phyloP scores from a whole-genome alignment of 306 rosid species.

The Luffa aegyptiaca region DNA sequence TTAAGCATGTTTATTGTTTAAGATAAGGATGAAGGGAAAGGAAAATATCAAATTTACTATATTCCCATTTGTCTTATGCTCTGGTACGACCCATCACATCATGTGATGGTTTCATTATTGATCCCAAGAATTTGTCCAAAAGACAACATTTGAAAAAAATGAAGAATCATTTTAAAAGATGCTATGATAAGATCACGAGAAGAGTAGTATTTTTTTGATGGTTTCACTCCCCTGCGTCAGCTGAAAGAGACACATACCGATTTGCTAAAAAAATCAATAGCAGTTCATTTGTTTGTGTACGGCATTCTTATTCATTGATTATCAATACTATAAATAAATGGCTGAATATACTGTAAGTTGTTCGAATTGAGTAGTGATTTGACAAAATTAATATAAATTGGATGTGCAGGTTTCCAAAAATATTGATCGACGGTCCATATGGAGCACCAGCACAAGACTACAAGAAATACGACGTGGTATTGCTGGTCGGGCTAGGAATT shows the following conservation, averaged over 20 bases:
- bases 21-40: neutral
- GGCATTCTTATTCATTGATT: neutral
- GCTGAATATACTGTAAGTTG: too few relatives aligned
- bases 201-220: neutral
- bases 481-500: constrained; percentile 49
- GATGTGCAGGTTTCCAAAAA: constrained; percentile 29
- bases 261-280: neutral
- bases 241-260: neutral
- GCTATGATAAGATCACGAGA: neutral
- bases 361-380: neutral
- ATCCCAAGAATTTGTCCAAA: neutral
- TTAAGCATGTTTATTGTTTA: neutral
- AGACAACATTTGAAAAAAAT: neutral
- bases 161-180: neutral
- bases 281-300: neutral
- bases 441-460: constrained; percentile 64
- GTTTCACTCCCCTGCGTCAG: neutral
- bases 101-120: neutral
- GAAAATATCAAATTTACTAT: neutral
- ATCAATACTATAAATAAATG: too few relatives aligned
- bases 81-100: neutral
- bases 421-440: constrained; percentile 47
- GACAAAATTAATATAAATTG: neutral
- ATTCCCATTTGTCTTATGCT: neutral
- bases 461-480: constrained; percentile 47